phyloP scores from a whole-genome alignment of 2,329 filamentous ascomycete genomes.

The Cladophialophora immunda region DNA sequence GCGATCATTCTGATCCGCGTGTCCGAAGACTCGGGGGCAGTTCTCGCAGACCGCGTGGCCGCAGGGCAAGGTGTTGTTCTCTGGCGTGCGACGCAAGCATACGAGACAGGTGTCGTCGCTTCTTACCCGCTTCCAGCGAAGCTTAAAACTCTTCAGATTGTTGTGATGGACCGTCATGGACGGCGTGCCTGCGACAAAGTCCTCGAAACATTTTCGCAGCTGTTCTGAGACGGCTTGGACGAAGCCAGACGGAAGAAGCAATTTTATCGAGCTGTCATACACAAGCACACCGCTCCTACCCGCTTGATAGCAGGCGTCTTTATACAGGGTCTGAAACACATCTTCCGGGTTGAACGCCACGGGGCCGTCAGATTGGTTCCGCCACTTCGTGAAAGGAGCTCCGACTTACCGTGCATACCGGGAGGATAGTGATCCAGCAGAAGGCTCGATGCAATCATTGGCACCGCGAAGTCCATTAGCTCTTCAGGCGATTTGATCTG shows the following conservation, averaged over 20 bases:
- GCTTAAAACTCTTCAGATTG: conserved; percentile 28
- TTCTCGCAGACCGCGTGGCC: conserved; percentile 30
- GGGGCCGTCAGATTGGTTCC: not conserved
- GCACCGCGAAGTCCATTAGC: conserved; percentile 41
- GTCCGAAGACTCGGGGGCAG: conserved; percentile 27
- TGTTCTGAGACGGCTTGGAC: conserved; percentile 31
- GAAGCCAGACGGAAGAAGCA: conserved; percentile 37
- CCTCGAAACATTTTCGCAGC: conserved; percentile 29
- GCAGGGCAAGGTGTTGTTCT: conserved; percentile 23
- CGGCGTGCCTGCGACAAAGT: conserved; percentile 28
- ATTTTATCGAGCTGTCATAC: conserved; percentile 32
- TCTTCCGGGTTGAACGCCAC: conserved; percentile 32
- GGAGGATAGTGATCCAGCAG: conserved; percentile 43
- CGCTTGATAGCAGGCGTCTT: conserved; percentile 34
- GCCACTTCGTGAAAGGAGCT: conserved; percentile 6
- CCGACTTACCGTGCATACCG: conserved; percentile 36
- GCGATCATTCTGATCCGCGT: conserved; percentile 10
- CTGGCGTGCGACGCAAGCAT: conserved; percentile 30
- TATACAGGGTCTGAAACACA: conserved; percentile 37
- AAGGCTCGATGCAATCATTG: conserved; percentile 41
- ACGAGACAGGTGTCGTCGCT: conserved; percentile 31
- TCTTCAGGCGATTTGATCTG: conserved; percentile 33
- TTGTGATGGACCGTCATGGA: conserved; percentile 28
- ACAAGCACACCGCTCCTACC: conserved; percentile 32
- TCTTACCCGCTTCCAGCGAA: conserved; percentile 24